Base-by-base conservation (phyloP, 2,329 filamentous ascomycete genomes). In the Aspergillus sp. region DNA sequence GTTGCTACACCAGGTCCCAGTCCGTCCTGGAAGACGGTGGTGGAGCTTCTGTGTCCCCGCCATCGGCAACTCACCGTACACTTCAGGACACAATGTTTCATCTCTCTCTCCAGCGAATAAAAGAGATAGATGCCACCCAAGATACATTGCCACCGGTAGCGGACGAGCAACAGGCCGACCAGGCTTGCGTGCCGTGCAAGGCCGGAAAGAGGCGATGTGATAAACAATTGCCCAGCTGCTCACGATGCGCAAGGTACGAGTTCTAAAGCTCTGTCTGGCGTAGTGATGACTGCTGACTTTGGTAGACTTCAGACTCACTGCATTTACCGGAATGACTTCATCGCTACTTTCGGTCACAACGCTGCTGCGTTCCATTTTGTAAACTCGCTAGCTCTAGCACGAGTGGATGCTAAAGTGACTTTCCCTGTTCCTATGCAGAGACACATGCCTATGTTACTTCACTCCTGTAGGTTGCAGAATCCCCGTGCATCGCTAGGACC, bases 391-490 rank as follows among this genome's bases (percentile, higher is more conserved):
- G 11, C n/a, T 20, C 14, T 47, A 14, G 32, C 17, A 21, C 13
- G 43, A 14, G 43, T 52, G 4, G 49, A 52, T 17, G 3, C 38
- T 17, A 16, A 21, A 16, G 16, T 42, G 41, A 20, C 44, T 2
- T 47, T 44, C 17, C 50, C 50, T 11, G 21, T 52, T 14, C 36
- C 20, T 13, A 31, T 16, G 1, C 21, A 46, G 38, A 41, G 19
- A 21, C 36, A 52, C 23, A 48, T 47, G 50, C 50, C 50, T 4
- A 52, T 52, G 45, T 38, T 52, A 7, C 50, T 52, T 23, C 50
- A 52, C 19, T 52, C 50, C 3, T 52, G 50, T 47, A 44, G 14
- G 21, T 36, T 3, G 13, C 5, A 36, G 11, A 11, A 36, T 14
- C 10, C 32, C 32, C 32, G 10, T 25, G 10, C 16, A 36, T 14